Evolutionary conservation across 192 early-diverging fungal genomes (phyloP).

Genomic region (Coemansia sp.): DNA sequence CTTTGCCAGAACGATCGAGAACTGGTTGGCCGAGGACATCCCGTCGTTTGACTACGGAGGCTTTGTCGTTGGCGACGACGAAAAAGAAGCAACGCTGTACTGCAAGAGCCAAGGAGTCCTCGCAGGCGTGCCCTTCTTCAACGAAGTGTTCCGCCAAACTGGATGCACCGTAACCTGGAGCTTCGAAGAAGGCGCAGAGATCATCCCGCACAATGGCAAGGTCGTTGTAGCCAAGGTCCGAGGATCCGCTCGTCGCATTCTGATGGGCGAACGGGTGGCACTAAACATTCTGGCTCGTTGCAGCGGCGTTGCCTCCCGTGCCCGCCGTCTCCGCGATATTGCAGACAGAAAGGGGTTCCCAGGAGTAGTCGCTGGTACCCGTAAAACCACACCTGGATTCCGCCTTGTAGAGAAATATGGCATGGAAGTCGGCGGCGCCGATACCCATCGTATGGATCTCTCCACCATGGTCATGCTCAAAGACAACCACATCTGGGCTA

Average conservation of each 20-base stretch:
- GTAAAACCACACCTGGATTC: slow-evolving; percentile 99
- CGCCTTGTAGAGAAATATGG: slow-evolving; percentile 97
- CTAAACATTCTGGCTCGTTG: slow-evolving; percentile 94
- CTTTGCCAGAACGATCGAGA: slow-evolving; percentile 72
- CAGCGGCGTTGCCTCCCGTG: slow-evolving; percentile 84
- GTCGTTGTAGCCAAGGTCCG: slow-evolving; percentile 74
- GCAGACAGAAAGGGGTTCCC: slow-evolving; percentile 73
- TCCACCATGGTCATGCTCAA: slow-evolving; percentile 99
- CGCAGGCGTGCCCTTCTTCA: slow-evolving; percentile 93
- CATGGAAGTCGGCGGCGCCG: slow-evolving; percentile 94
- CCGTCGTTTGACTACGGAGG: slow-evolving; percentile 98
- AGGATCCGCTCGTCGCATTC: slow-evolving; percentile 79
- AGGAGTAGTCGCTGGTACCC: slow-evolving; percentile 91
- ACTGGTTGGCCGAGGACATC: slow-evolving; percentile 93
- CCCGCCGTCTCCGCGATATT: slow-evolving; percentile 53
- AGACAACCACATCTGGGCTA: slow-evolving; percentile 98
- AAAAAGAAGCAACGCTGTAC: slow-evolving; percentile 79
- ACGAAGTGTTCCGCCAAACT: slow-evolving; percentile 90
- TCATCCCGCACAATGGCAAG: slow-evolving; percentile 68
- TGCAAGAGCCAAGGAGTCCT: slow-evolving; percentile 89
- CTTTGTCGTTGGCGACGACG: slow-evolving; percentile 89
- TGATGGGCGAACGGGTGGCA: slow-evolving; percentile 92
- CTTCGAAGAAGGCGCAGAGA: slow-evolving; percentile 74
- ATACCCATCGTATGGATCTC: slow-evolving; percentile 96
- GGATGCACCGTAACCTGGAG: slow-evolving; percentile 90